Evolutionary conservation across 2,329 filamentous ascomycete species (phyloP), one percentile per base, ranked within the genome.

Genomic region (Xylariaceae sp.): DNA sequence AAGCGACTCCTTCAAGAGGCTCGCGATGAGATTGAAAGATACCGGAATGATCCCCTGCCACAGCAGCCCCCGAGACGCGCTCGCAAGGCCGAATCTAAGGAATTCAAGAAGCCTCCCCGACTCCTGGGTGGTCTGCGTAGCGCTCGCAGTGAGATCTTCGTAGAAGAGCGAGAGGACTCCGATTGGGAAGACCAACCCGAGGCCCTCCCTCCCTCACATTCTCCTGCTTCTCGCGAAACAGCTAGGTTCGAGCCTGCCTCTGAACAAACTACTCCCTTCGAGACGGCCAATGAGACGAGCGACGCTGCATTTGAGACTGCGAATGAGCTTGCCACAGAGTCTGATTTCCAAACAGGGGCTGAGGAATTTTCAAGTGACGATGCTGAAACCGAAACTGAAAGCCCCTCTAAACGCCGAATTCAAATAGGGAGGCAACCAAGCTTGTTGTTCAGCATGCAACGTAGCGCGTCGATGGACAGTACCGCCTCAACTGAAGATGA

Each of bases 1-100:
- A 91, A 90, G 73, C 88, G 92, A 56, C 89, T 99, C 81, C 82
- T 97, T 32, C 92, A 97, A 73, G 94, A 99, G 66, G 87, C 92
- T 29, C 85, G 91, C 37, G 94, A 99, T 68, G 94, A 99, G 66
- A 75, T 99, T 31, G 94, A 88, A 66, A 79, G 90, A 71, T 73
- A 83, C 46, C 81, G 85, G 56, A 82, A 76, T 54, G 80, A 83
- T 34, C 73, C 72, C 48, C 69, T 72, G 27, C 42, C 43, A 27
- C 29, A 71, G 11, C 29, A 71, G 51, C 64, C 76, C 70, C 81
- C 68, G 74, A 87, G 79, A 70, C 83, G 74, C 77, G 86, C 70
- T 69, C 83, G 79, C 60, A 87, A 84, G 70, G 69, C 75, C 3
- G 83, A 86, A 2, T 79, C 84, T 4, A 80, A 83, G 50, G 82